phyloP scores from a whole-genome alignment of 2,329 filamentous ascomycete genomes.

The Macroventuria anomochaeta region DNA sequence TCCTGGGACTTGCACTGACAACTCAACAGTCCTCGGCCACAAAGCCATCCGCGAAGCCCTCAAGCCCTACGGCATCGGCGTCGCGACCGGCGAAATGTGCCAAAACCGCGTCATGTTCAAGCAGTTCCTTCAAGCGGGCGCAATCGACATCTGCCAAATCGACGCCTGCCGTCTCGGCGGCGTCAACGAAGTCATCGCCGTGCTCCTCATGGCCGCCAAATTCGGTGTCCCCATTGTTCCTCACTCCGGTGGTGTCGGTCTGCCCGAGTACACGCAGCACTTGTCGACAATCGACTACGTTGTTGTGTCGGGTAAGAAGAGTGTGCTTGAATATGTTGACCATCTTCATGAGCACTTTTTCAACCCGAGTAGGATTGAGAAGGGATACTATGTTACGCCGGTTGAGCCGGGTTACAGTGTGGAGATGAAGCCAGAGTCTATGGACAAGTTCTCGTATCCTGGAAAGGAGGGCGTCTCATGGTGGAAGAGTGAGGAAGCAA shows the following conservation, averaged over 20 bases:
- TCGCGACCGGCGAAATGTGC: constrained; percentile 93
- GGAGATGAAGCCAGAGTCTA: constrained; percentile 89
- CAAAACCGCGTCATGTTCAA: constrained; percentile 96
- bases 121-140: constrained; percentile 79
- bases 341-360: constrained; percentile 93
- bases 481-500: constrained; percentile 86
- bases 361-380: constrained; percentile 78
- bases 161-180: constrained; percentile 89
- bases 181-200: constrained; percentile 91
- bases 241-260: constrained; percentile 85
- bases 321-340: constrained; percentile 88
- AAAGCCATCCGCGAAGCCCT: constrained; percentile 83
- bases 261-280: constrained; percentile 94
- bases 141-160: constrained; percentile 87
- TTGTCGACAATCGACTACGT: constrained; percentile 93
- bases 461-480: constrained; percentile 75
- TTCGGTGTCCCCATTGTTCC: constrained; percentile 83
- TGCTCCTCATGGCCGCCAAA: constrained; percentile 83
- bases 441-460: constrained; percentile 79
- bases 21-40: constrained; percentile 74
- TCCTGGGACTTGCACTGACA: constrained; percentile 3
- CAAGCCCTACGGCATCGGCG: constrained; percentile 75
- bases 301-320: constrained; percentile 79
- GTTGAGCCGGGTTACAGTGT: constrained; percentile 85
- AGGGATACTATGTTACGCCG: constrained; percentile 88